phyloP scores from a whole-genome alignment of 768 basidiomycete genomes.

The Lactarius hatsudake region DNA sequence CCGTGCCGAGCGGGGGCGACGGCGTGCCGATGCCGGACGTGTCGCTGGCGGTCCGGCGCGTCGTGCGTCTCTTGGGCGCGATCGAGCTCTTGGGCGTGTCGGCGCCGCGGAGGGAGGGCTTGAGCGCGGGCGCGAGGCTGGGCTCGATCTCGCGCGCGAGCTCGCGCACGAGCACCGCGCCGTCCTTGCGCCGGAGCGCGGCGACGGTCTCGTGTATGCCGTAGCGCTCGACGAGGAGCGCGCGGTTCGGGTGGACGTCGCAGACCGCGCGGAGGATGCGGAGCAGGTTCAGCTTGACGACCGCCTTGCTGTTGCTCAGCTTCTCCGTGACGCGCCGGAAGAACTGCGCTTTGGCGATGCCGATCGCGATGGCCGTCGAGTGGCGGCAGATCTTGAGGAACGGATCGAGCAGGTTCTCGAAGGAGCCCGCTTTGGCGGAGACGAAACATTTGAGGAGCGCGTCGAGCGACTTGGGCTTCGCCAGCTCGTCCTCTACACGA shows the following conservation, averaged over 20 bases:
- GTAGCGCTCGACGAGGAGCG: slow-evolving; percentile 77
- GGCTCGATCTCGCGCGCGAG: slow-evolving; percentile 84
- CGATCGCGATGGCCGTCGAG: slow-evolving; percentile 69
- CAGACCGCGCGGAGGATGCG: slow-evolving; percentile 82
- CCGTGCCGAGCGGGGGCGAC: slow-evolving; percentile 28
- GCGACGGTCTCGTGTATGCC: slow-evolving; percentile 80
- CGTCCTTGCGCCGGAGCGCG: slow-evolving; percentile 78
- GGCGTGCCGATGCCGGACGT: slow-evolving; percentile 41
- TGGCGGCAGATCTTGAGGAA: slow-evolving; percentile 89
- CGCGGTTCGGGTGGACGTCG: slow-evolving; percentile 85
- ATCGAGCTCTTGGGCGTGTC: slow-evolving; percentile 38
- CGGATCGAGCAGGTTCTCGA: slow-evolving; percentile 89
- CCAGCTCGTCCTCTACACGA: slow-evolving; percentile 85
- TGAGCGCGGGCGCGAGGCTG: slow-evolving; percentile 66
- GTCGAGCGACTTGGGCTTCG: slow-evolving; percentile 62
- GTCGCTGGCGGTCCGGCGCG: slow-evolving; percentile 71
- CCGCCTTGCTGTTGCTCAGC: slow-evolving; percentile 73
- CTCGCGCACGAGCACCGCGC: slow-evolving; percentile 87
- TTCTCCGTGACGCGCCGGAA: slow-evolving; percentile 86
- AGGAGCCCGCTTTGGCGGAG: slow-evolving; percentile 80
- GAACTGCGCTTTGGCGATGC: slow-evolving; percentile 78
- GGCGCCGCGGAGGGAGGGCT: slow-evolving; percentile 43
- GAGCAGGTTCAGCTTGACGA: slow-evolving; percentile 87
- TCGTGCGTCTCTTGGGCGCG: slow-evolving; percentile 53
- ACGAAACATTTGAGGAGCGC: slow-evolving; percentile 77